Evolutionary conservation across 1,284 basidiomycete genomes (phyloP), one percentile per base, ranked within the genome.

Genomic region (Sanguinoderma infundibulare): DNA sequence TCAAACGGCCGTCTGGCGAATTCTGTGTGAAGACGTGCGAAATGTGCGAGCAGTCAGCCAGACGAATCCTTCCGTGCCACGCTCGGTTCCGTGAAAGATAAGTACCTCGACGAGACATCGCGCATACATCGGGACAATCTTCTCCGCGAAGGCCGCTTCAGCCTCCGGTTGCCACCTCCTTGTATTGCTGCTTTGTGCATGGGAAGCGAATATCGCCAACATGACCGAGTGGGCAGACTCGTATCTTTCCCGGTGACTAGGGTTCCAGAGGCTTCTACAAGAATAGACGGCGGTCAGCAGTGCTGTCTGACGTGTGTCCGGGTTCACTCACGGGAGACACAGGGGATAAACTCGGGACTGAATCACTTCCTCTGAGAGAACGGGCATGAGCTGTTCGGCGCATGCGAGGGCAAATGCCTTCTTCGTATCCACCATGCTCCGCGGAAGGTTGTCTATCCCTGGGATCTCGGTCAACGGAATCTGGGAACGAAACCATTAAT

Each of bases 191-290:
- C 74, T 76, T 61, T 83, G 79, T 0, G 85, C 83, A 65, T 83
- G 81, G 17, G 86, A 80, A 17, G 87, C 83, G 67, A 92, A 87
- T 24, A 91, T 79, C 2, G 90, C 80, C 6, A 92, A 75, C 53
- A 92, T 78, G 32, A 90, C 88, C 3, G 90, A 92, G 72, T 92
- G 91, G 5, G 89, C 83, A 0, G 89, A 89, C 72, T 92, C 90
- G 62, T 84, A 92, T 20, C 83, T 85, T 63, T 91, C 88, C 35
- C 89, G 84, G 61, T 89, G 77, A 15, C 73, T 73, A n/a, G 83
- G 65, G 62, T 87, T 80, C 53, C 77, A 79, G 24, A 90, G 77
- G 70, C 87, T 81, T 44, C 87, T 90, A 66, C 35, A 30, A 49
- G 51, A 38, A 40, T 52, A 35, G 38, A 12, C 53, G 39, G 49